These are phyloP conservation scores for Penicillium sp. DNA, from an alignment of 2,329 filamentous ascomycete genomes.

Conservation along the genomic window DNA sequence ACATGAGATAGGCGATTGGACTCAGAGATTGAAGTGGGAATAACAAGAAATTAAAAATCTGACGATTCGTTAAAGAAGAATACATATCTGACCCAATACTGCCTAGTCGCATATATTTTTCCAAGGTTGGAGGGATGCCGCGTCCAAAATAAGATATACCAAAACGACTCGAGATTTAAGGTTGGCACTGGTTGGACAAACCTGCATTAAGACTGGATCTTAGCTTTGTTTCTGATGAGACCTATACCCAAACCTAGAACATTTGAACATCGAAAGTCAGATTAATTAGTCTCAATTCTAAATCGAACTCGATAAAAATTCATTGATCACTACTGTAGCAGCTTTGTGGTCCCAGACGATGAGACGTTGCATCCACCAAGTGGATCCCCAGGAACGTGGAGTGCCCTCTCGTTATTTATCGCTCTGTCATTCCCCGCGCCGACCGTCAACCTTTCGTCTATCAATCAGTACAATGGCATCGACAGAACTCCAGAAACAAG, in stretches of 20 bases:
- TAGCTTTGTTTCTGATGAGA: neutral
- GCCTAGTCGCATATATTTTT: neutral
- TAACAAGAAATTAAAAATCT: too few relatives aligned
- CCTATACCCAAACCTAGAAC: neutral
- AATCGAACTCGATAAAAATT: neutral
- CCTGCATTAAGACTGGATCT: neutral
- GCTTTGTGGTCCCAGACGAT: neutral
- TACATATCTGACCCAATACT: neutral
- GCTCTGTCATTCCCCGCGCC: slow-evolving; percentile 11
- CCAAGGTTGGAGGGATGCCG: neutral
- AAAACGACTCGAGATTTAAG: neutral
- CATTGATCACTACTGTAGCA: neutral
- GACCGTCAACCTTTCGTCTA: neutral
- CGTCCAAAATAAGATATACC: neutral
- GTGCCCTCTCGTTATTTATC: slow-evolving; percentile 5
- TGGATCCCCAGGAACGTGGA: slow-evolving; percentile 14
- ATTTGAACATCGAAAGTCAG: neutral
- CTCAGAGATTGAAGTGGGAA: neutral
- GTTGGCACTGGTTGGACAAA: neutral
- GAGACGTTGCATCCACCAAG: slow-evolving; percentile 20
- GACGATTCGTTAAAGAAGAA: neutral
- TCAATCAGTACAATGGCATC: slow-evolving; percentile 28
- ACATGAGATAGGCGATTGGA: too few relatives aligned
- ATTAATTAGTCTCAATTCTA: neutral
- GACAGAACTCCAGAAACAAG: slow-evolving; percentile 37